Conservation (phyloP, 2,329 filamentous ascomycete genomes). For the Epicoccum sorghinum region DNA sequence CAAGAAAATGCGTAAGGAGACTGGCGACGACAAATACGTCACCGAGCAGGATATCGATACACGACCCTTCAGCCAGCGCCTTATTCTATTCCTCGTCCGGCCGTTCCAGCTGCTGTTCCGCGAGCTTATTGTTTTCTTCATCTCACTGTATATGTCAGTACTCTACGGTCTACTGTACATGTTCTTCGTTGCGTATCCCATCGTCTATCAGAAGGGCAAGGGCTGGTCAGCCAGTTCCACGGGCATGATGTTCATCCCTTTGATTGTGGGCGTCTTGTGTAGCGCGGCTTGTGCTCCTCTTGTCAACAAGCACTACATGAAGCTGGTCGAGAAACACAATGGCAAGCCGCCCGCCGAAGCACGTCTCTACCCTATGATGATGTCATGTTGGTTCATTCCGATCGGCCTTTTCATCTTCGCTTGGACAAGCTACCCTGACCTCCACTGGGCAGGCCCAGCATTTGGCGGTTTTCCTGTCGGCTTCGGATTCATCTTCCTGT, state of each 20-base stretch:
- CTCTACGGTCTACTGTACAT: conserved; percentile 77
- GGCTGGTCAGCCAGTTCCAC: conserved; percentile 75
- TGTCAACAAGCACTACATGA: conserved; percentile 83
- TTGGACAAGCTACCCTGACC: conserved; percentile 68
- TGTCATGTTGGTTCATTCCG: conserved; percentile 64
- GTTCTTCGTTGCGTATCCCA: conserved; percentile 64
- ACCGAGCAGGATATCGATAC: conserved; percentile 82
- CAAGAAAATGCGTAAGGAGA: conserved; percentile 71
- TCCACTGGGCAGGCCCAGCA: conserved; percentile 74
- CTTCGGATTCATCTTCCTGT: conserved; percentile 83
- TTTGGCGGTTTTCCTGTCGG: conserved; percentile 71
- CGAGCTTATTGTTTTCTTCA: conserved; percentile 84
- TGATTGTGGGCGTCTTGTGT: conserved; percentile 74
- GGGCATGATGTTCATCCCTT: conserved; percentile 85
- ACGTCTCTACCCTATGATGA: conserved; percentile 76
- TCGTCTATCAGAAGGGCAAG: conserved; percentile 79
- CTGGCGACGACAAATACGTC: conserved; percentile 70
- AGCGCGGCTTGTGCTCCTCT: conserved; percentile 72
- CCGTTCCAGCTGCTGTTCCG: conserved; percentile 85
- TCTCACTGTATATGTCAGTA: conserved; percentile 84
- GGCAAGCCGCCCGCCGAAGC: conserved; percentile 78
- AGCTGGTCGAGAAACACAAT: conserved; percentile 64
- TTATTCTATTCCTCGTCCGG: conserved; percentile 76
- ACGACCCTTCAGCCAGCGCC: conserved; percentile 69
- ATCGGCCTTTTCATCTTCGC: conserved; percentile 71